Percentiles rank a stretch among this genome's conserved stretches.
Evolutionary conservation across 352 stramenopile species (phyloP).

Genomic region (Phytopythium litorale): DNA sequence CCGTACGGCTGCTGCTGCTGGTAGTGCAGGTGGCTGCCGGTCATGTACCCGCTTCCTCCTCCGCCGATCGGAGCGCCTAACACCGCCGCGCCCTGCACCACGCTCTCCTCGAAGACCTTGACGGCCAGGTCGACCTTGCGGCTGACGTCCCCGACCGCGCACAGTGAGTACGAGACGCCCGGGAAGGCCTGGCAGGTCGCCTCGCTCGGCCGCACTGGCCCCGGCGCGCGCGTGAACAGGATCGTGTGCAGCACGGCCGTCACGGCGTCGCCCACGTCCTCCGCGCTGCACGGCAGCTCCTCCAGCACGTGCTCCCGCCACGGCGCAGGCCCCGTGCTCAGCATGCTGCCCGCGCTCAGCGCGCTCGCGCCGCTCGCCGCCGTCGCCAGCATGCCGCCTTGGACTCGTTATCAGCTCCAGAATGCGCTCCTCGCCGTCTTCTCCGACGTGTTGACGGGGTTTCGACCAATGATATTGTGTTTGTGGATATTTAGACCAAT

Average conservation of each 20-base stretch:
- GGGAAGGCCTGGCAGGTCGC: constrained; percentile 75
- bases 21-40: constrained; percentile 7
- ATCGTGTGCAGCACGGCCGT: constrained; percentile 78
- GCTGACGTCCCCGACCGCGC: constrained; percentile 70
- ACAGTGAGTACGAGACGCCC: constrained; percentile 72
- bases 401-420: not conserved
- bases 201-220: constrained; percentile 67
- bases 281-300: constrained; percentile 49
- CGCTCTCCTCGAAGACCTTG: constrained; percentile 52
- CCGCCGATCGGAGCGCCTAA: not conserved
- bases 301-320: constrained; percentile 68
- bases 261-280: constrained; percentile 59
- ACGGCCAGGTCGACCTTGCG: constrained; percentile 77
- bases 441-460: not conserved
- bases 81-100: constrained; percentile 10
- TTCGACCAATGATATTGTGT: not conserved
- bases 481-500: no score
- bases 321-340: constrained; percentile 6
- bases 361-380: constrained; percentile 2
- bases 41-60: constrained; percentile 11
- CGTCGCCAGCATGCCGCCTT: not conserved
- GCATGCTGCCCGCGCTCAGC: constrained; percentile 3
- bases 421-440: not conserved
- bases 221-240: constrained; percentile 72
- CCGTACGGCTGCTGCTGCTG: constrained; percentile 22